phyloP scores from a whole-genome alignment of 345 rosid genomes.

The Lepidium sativum region DNA sequence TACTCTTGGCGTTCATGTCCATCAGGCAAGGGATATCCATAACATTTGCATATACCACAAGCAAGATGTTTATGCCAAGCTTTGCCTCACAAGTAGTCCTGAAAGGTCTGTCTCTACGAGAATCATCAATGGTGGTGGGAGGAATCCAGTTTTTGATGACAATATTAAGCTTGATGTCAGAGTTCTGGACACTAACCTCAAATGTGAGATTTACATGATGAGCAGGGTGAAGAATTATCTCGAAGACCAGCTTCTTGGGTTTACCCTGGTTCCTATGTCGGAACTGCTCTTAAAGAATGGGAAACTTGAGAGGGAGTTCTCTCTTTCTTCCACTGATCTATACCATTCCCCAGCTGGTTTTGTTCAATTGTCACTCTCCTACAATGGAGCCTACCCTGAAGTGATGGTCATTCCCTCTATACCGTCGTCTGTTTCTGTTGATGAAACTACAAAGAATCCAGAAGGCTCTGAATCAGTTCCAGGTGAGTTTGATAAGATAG shows the following conservation, averaged over 20 bases:
- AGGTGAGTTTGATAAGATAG: slow-evolving; percentile 63
- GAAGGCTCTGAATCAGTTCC: slow-evolving; percentile 44
- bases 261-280: slow-evolving; percentile 84
- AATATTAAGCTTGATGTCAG: slow-evolving; percentile 56
- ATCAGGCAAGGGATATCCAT: slow-evolving; percentile 95
- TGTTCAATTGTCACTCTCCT: slow-evolving; percentile 74
- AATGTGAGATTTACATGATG: slow-evolving; percentile 96
- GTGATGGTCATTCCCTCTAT: slow-evolving; percentile 60
- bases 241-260: slow-evolving; percentile 92
- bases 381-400: slow-evolving; percentile 80
- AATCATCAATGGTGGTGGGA: slow-evolving; percentile 96
- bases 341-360: slow-evolving; percentile 97
- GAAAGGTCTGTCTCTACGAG: slow-evolving; percentile 71
- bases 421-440: slow-evolving; percentile 36
- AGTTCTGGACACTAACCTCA: slow-evolving; percentile 64
- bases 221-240: slow-evolving; percentile 97
- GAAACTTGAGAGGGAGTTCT: slow-evolving; percentile 76
- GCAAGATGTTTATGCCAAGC: slow-evolving; percentile 98
- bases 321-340: slow-evolving; percentile 91
- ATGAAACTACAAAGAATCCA: slow-evolving; percentile 34
- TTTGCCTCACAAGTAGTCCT: slow-evolving; percentile 81
- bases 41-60: slow-evolving; percentile 99
- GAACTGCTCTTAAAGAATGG: slow-evolving; percentile 70
- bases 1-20: slow-evolving; percentile 60
- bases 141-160: slow-evolving; percentile 91